Evolutionary conservation across 1,139 yeast genomes (phyloP), one percentile per base, ranked within the genome.

Genomic region (Sugiyamaella pinicola): DNA sequence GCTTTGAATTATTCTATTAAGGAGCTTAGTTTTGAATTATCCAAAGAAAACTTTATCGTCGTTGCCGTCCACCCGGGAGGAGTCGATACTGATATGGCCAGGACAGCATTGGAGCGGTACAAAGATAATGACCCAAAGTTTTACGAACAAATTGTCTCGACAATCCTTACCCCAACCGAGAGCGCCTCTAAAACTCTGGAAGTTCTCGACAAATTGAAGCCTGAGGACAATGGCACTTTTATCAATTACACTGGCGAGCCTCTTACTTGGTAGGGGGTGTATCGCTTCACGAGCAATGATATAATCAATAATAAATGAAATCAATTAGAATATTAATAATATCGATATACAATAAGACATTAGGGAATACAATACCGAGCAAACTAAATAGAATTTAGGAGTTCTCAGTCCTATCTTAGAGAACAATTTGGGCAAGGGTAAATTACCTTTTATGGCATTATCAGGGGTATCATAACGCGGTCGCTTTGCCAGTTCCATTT

Each of bases 21-120:
- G 33, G 60, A 60, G 12, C 49, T 71, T 39, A 58, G 66, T 22
- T 34, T 26, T 19, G 72, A 70, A 47, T 54, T 62, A 17, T 55
- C 55, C 15, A 52, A 42, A 0, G 67, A 69, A 21, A 63, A 60
- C 1, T 64, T 65, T 48, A 61, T 58, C 3, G 61, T 69, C 6
- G 55, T 64, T 9, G 62, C 69, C 13, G 42, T 69, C 12, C 68
- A 65, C 52, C 75, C 75, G 1, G 75, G 75, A 40, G 45, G 61
- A 19, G 73, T 70, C 6, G 8, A 52, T 1, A 68, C 71, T 24
- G 74, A 71, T 37, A 63, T 66, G 68, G 66, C 63, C 4, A 43
- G 46, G 35, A 12, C n/a, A 4, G 17, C 41, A 21, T 17, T 52
- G 19, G 49, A 37, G 8, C 15, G 33, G 29, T 19, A 37, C 22